These are phyloP conservation scores for Blastobotrys peoriensis DNA, from an alignment of 805 yeast genomes.

Conservation along the genomic window DNA sequence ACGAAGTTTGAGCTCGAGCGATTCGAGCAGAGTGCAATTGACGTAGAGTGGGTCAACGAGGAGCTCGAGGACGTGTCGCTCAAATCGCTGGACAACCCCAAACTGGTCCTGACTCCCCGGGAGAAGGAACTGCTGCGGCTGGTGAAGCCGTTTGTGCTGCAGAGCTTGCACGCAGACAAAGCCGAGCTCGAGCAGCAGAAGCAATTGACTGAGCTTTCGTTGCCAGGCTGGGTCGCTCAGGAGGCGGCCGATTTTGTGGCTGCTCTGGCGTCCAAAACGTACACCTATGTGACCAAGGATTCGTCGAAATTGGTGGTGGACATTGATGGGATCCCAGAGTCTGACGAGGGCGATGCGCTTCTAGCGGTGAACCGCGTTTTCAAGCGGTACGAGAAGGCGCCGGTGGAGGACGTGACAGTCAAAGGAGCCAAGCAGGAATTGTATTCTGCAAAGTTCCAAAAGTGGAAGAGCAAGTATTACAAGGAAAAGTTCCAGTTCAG, in stretches of 20 bases:
- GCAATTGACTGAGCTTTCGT: not conserved
- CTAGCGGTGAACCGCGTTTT: conserved; percentile 52
- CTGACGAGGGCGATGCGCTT: conserved; percentile 46
- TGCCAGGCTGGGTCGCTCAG: conserved; percentile 8
- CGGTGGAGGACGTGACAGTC: conserved; percentile 19
- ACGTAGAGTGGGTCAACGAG: conserved; percentile 86
- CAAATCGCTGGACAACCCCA: conserved; percentile 48
- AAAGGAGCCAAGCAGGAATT: conserved; percentile 47
- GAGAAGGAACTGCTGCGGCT: conserved; percentile 60
- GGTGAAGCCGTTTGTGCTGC: conserved; percentile 42
- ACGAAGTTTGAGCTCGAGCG: conserved; percentile 77
- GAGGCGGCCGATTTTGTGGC: conserved; percentile 21
- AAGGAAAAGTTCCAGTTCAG: conserved; percentile 70
- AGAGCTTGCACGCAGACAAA: conserved; percentile 26
- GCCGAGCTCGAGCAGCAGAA: not conserved
- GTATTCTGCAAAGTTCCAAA: conserved; percentile 65
- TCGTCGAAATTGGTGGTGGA: conserved; percentile 27
- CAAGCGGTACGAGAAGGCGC: conserved; percentile 34
- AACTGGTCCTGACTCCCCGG: conserved; percentile 42
- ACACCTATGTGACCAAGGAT: conserved; percentile 18
- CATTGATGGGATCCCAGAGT: conserved; percentile 67
- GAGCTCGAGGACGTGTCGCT: conserved; percentile 48
- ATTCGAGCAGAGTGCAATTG: conserved; percentile 75
- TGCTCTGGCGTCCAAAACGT: conserved; percentile 24
- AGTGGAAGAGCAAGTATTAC: conserved; percentile 86